A percentile compares a stretch with the other conserved stretches of the same genome.
Evolutionary conservation across 306 rosid species (phyloP).

Genomic region (Acacia crassicarpa): DNA sequence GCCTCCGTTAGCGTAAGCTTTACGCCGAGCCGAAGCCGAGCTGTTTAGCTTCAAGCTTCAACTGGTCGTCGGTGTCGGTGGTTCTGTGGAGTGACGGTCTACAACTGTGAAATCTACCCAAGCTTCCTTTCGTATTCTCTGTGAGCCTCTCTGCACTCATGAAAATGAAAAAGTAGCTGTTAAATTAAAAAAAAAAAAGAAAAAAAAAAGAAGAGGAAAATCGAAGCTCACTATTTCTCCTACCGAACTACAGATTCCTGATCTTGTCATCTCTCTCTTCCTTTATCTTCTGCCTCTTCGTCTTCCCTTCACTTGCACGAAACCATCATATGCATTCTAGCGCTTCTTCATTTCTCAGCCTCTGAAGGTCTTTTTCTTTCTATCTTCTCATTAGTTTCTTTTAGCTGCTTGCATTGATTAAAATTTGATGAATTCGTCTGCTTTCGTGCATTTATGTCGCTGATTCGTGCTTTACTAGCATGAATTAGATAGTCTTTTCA

Average conservation of each 20-base stretch:
- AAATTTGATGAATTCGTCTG: conserved; percentile 27
- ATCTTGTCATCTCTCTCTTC: background rate
- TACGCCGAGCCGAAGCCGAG: conserved; percentile 30
- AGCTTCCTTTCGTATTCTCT: background rate
- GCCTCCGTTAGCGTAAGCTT: background rate
- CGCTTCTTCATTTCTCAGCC: conserved; percentile 43
- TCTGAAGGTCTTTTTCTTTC: conserved; percentile 45
- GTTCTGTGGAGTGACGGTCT: conserved; percentile 21
- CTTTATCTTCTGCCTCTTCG: background rate
- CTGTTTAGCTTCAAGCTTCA: conserved; percentile 20
- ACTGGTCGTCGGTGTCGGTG: conserved; percentile 86
- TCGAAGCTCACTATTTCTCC: background rate
- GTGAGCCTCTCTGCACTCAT: background rate
- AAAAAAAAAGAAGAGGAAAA: background rate
- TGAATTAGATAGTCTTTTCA: conserved; percentile 7
- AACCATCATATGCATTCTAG: conserved; percentile 48
- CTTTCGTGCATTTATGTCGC: background rate
- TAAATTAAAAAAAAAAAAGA: background rate
- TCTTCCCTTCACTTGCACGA: conserved; percentile 48
- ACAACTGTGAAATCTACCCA: background rate
- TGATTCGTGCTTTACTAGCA: conserved; percentile 4
- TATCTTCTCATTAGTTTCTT: background rate
- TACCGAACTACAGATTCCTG: background rate
- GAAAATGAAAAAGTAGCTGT: conserved; percentile 31
- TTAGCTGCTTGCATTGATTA: conserved; percentile 19